phyloP scores from a whole-genome alignment of 2,329 filamentous ascomycete genomes.

The Epichloe sp. region DNA sequence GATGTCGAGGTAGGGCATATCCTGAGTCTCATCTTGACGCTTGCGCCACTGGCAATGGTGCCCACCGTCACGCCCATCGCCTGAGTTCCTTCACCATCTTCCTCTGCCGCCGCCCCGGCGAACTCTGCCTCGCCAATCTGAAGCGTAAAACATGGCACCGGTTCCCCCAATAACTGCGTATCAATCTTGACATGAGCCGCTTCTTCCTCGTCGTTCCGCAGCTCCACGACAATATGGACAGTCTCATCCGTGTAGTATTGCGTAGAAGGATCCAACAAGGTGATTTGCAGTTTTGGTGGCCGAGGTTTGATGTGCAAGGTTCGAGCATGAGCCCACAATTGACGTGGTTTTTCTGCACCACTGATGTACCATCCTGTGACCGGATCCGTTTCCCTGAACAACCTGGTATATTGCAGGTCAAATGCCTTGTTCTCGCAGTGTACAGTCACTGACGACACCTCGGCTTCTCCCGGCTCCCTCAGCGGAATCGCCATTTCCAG shows the following conservation, averaged over 20 bases:
- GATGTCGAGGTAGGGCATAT: conserved; percentile 38
- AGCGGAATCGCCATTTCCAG: conserved; percentile 61
- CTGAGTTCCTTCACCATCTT: conserved; percentile 28
- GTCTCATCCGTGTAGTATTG: conserved; percentile 80
- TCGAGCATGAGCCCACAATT: conserved; percentile 36
- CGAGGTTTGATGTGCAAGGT: conserved; percentile 67
- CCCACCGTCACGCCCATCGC: conserved; percentile 31
- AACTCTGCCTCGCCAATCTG: conserved; percentile 21
- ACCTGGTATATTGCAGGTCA: conserved; percentile 52
- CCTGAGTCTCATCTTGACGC: conserved; percentile 30
- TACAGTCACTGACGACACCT: conserved; percentile 50
- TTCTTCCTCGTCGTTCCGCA: conserved; percentile 75
- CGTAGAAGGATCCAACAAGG: conserved; percentile 44
- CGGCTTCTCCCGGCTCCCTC: conserved; percentile 69
- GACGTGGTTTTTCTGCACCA: conserved; percentile 28
- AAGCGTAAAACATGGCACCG: conserved; percentile 33
- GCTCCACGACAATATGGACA: conserved; percentile 52
- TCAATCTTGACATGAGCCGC: conserved; percentile 61
- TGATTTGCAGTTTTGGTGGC: conserved; percentile 80
- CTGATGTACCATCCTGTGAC: conserved; percentile 38
- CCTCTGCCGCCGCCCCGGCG: conserved; percentile 13
- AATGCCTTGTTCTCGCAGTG: conserved; percentile 53
- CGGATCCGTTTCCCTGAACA: conserved; percentile 29
- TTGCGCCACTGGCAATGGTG: conserved; percentile 32
- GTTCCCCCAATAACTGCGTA: conserved; percentile 49